phyloP scores from a whole-genome alignment of 768 basidiomycete species.

The Fistulinella prunicolor region DNA sequence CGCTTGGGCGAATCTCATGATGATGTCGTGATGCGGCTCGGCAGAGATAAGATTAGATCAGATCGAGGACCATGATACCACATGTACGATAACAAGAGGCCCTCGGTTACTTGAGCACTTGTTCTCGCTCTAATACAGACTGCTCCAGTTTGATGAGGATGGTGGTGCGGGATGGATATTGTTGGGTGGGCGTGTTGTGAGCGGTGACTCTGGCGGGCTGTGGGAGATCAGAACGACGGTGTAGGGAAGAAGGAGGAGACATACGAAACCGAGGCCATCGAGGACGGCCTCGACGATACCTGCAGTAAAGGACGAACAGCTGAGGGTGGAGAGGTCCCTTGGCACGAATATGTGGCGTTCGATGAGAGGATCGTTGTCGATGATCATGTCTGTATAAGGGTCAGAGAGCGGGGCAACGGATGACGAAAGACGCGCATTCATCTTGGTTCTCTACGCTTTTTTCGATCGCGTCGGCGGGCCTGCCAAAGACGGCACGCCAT shows the following conservation, averaged over 20 bases:
- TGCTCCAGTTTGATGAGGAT: slow-evolving; percentile 96
- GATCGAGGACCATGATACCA: background rate
- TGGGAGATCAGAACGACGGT: slow-evolving; percentile 11
- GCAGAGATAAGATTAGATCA: slow-evolving; percentile 12
- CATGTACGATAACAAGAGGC: slow-evolving; percentile 13
- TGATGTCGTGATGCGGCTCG: background rate
- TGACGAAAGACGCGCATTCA: slow-evolving; percentile 62
- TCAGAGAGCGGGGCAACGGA: slow-evolving; percentile 1
- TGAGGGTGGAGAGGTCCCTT: slow-evolving; percentile 88
- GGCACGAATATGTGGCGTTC: slow-evolving; percentile 94
- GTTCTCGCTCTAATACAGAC: slow-evolving; percentile 90
- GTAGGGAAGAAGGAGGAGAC: slow-evolving; percentile 32
- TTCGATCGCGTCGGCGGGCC: slow-evolving; percentile 91
- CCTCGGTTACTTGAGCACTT: slow-evolving; percentile 75
- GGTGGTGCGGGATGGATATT: slow-evolving; percentile 83
- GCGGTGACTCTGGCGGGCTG: slow-evolving; percentile 97
- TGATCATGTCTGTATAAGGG: slow-evolving; percentile 80
- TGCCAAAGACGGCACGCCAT: slow-evolving; percentile 92
- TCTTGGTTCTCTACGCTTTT: slow-evolving; percentile 95
- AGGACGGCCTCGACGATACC: slow-evolving; percentile 97
- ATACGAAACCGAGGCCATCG: slow-evolving; percentile 89
- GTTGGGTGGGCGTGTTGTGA: slow-evolving; percentile 83
- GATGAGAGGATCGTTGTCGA: slow-evolving; percentile 92
- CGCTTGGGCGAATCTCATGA: no score
- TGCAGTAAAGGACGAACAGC: slow-evolving; percentile 96